Evolutionary conservation across 2,329 filamentous ascomycete species (phyloP).

Genomic region (Leptographium galeiforme): DNA sequence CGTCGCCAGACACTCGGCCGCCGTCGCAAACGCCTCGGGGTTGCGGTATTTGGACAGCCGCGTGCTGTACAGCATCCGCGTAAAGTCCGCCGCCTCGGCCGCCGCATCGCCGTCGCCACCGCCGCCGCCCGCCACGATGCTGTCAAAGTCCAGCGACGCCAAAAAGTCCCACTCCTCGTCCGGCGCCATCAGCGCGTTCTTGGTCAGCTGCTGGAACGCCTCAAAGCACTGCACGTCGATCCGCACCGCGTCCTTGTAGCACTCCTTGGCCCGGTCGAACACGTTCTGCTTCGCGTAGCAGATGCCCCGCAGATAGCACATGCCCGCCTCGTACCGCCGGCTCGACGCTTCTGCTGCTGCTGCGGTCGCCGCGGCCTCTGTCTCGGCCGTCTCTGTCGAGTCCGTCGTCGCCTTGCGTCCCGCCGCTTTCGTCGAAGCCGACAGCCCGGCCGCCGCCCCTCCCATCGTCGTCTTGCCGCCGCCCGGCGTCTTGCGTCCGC

Average conservation of each 20-base stretch:
- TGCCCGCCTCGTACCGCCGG: conserved; percentile 82
- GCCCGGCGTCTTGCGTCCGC: neutral
- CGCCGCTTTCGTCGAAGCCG: neutral
- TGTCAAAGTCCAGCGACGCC: conserved; percentile 80
- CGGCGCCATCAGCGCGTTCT: conserved; percentile 81
- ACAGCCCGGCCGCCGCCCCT: conserved; percentile 14
- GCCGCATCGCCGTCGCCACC: conserved; percentile 28
- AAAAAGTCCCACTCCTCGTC: conserved; percentile 85
- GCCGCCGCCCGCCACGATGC: conserved; percentile 44
- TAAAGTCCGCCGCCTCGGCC: conserved; percentile 86
- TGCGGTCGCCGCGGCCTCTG: conserved; percentile 6
- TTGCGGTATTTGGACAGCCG: conserved; percentile 91
- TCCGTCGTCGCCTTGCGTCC: neutral
- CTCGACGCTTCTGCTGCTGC: conserved; percentile 26
- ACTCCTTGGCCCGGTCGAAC: conserved; percentile 93
- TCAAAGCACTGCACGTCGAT: conserved; percentile 98
- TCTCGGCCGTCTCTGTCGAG: neutral
- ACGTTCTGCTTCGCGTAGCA: conserved; percentile 97
- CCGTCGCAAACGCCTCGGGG: conserved; percentile 65
- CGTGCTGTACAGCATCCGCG: conserved; percentile 91
- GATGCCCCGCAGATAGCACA: conserved; percentile 88
- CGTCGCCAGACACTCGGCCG: conserved; percentile 80
- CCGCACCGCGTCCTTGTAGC: conserved; percentile 92
- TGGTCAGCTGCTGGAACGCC: conserved; percentile 94
- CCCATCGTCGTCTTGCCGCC: conserved; percentile 8